phyloP scores from a whole-genome alignment of 495 filamentous ascomycete species.

The Xylaria palmicola region DNA sequence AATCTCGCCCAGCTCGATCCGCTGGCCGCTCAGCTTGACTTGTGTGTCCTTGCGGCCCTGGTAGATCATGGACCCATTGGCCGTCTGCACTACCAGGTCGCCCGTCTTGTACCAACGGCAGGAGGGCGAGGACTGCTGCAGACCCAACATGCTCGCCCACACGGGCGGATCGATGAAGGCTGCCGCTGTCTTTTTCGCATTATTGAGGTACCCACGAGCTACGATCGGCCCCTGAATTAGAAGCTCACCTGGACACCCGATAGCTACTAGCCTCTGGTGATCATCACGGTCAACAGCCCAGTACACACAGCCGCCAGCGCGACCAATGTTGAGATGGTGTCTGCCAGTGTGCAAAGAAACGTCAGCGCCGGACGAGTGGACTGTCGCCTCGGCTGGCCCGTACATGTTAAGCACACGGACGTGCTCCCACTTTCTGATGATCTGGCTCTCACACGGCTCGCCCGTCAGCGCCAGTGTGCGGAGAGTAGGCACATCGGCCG shows the following conservation, averaged over 20 bases:
- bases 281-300: slow-evolving; percentile 53
- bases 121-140: background rate
- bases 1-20: slow-evolving; percentile 29
- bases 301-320: slow-evolving; percentile 39
- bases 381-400: too few relatives aligned
- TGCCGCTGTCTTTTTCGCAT: slow-evolving; percentile 25
- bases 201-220: slow-evolving; percentile 34
- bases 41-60: slow-evolving; percentile 18
- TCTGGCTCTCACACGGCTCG: slow-evolving; percentile 44
- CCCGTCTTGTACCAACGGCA: slow-evolving; percentile 13
- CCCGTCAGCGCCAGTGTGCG: slow-evolving; percentile 1
- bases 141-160: slow-evolving; percentile 32
- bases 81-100: slow-evolving; percentile 4
- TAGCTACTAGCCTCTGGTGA: slow-evolving; percentile 42
- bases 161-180: slow-evolving; percentile 37
- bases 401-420: too few relatives aligned
- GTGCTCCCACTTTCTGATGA: too few relatives aligned
- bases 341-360: too few relatives aligned
- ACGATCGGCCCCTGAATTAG: slow-evolving; percentile 38
- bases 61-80: background rate
- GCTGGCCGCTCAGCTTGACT: slow-evolving; percentile 28
- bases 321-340: too few relatives aligned
- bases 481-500: slow-evolving; percentile 6
- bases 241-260: slow-evolving; percentile 40
- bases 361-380: too few relatives aligned